These are phyloP conservation scores for Polyplosphaeria fusca DNA, from an alignment of 495 filamentous ascomycete species.

Conservation along the genomic window DNA sequence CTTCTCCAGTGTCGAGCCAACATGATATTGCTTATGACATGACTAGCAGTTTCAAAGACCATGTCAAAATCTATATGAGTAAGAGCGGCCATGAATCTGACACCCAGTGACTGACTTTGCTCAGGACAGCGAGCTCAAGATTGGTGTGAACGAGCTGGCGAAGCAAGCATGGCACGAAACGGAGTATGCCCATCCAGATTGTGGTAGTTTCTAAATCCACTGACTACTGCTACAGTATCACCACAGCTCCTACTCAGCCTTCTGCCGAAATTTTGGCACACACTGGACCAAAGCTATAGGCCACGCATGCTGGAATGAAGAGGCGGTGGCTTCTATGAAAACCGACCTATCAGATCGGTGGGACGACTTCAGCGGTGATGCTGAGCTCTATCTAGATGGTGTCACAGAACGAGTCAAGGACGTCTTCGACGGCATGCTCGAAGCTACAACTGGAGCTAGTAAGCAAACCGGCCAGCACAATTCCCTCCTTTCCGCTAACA, in stretches of 20 bases:
- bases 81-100: neutral
- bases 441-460: neutral
- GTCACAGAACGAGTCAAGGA: neutral
- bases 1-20: conserved; percentile 12
- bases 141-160: conserved; percentile 23
- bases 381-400: neutral
- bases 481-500: too few species aligned
- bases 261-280: conserved; percentile 40
- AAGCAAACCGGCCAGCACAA: too few species aligned
- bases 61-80: conserved; percentile 14
- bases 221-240: conserved; percentile 12
- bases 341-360: conserved; percentile 35
- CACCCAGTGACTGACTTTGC: too few species aligned
- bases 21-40: conserved; percentile 1
- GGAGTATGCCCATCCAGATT: conserved; percentile 27
- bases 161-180: conserved; percentile 31
- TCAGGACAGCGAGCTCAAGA: conserved; percentile 7
- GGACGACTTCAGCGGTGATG: conserved; percentile 7
- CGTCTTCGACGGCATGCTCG: neutral
- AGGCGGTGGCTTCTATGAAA: conserved; percentile 42
- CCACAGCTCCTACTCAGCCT: conserved; percentile 37
- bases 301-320: conserved; percentile 42
- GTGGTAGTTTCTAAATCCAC: neutral
- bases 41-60: conserved; percentile 6
- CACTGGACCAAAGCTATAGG: conserved; percentile 27